Conservation (phyloP, 2,329 filamentous ascomycete genomes). For the Aspergillus puulaauensis region DNA sequence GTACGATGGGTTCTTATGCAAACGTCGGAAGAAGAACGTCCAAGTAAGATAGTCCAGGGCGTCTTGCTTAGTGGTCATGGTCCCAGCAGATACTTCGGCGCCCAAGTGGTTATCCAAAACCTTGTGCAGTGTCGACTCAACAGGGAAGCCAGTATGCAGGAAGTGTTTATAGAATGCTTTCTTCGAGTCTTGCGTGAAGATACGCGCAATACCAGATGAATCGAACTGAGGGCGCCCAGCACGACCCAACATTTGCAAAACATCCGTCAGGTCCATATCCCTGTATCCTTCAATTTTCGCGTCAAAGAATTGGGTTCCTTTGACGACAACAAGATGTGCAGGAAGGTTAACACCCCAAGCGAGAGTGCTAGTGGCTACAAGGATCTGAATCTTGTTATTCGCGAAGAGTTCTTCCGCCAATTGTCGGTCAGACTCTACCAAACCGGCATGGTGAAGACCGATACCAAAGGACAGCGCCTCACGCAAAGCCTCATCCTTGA, state of each 20-base stretch:
- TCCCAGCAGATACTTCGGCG: conserved; percentile 90
- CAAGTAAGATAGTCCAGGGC: conserved; percentile 96
- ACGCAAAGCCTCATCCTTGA: conserved; percentile 88
- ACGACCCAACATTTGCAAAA: conserved; percentile 95
- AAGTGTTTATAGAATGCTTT: conserved; percentile 99
- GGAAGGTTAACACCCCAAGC: conserved; percentile 98
- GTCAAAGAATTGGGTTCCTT: conserved; percentile 97
- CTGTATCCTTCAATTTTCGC: conserved; percentile 97
- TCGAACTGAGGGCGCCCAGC: conserved; percentile 97
- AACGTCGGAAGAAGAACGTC: conserved; percentile 97
- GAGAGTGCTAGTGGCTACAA: conserved; percentile 91
- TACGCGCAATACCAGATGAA: conserved; percentile 89
- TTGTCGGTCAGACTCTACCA: conserved; percentile 90
- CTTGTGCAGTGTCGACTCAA: conserved; percentile 93
- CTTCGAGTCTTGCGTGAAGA: conserved; percentile 96
- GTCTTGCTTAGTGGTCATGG: conserved; percentile 91
- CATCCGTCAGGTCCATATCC: conserved; percentile 98
- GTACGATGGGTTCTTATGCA: conserved; percentile 98
- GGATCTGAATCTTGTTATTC: conserved; percentile 96
- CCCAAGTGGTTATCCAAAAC: conserved; percentile 96
- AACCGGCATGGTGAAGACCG: conserved; percentile 91
- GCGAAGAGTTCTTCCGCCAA: conserved; percentile 92
- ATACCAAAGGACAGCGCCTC: conserved; percentile 98
- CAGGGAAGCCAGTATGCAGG: conserved; percentile 93
- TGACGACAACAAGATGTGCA: conserved; percentile 94